A percentile compares a stretch with the other conserved stretches of the same genome.
Evolutionary conservation across 148 eudicot species (phyloP).

Genomic region (Fagopyrum tataricum): DNA sequence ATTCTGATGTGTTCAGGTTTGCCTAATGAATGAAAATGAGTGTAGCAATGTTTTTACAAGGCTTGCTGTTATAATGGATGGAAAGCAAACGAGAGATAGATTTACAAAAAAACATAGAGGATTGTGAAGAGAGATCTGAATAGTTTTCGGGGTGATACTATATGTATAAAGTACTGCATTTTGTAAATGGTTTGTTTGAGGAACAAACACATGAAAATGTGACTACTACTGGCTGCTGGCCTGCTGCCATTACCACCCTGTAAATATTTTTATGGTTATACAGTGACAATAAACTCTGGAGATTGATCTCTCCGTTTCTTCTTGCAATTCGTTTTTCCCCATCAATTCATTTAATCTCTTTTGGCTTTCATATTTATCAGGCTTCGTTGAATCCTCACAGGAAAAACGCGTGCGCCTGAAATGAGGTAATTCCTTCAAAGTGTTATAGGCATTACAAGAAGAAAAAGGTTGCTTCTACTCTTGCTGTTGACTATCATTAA

Average conservation of each 20-base stretch:
- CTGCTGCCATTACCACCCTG: conserved; percentile 6
- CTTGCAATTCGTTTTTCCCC: not conserved
- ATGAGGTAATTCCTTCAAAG: too few species aligned
- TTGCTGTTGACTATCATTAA: too few species aligned
- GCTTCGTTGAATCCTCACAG: not conserved
- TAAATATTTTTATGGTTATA: not conserved
- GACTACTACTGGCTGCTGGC: conserved; percentile 1
- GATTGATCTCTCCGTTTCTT: not conserved
- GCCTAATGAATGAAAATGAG: too few species aligned
- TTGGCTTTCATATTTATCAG: not conserved
- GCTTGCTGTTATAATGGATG: not conserved
- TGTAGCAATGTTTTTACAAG: too few species aligned
- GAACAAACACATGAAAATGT: not conserved
- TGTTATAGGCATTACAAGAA: too few species aligned
- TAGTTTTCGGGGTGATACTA: not conserved
- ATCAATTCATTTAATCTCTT: not conserved
- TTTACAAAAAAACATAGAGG: not conserved
- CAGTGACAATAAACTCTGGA: not conserved
- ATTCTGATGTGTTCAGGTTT: not conserved
- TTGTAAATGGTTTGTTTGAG: not conserved
- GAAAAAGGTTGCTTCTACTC: too few species aligned
- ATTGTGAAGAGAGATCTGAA: not conserved
- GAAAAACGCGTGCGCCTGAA: too few species aligned
- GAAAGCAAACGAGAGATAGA: not conserved
- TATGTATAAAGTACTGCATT: not conserved